Evolutionary conservation across 1,284 basidiomycete genomes (phyloP).

Genomic region (Leccinum olivaceoglutinosum): DNA sequence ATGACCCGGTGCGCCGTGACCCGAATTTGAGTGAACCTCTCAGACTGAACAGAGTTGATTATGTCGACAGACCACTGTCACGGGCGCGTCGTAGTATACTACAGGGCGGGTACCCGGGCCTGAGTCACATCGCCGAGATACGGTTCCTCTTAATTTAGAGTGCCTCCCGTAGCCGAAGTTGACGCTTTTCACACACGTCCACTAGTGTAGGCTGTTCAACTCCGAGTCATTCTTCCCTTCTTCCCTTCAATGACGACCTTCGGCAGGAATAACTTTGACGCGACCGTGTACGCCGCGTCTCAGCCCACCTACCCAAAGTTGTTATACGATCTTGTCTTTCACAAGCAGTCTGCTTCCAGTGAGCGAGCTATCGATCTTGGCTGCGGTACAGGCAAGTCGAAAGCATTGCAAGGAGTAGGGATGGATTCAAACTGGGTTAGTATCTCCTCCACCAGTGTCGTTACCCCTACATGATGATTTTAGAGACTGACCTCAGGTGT

Average conservation of each 20-base stretch:
- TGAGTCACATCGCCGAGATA: no score
- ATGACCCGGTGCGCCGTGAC: background rate
- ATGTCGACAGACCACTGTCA: no score
- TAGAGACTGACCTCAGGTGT: background rate
- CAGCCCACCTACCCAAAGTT: constrained; percentile 64
- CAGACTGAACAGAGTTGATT: no score
- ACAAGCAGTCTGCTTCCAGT: constrained; percentile 38
- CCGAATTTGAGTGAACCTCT: no score
- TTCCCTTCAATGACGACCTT: constrained; percentile 8
- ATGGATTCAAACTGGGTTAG: constrained; percentile 71
- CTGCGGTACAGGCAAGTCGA: constrained; percentile 62
- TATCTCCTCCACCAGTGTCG: background rate
- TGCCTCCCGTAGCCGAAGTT: background rate
- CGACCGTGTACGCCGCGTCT: constrained; percentile 51
- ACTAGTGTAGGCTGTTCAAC: background rate
- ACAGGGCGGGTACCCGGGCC: no score
- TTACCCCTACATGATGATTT: background rate
- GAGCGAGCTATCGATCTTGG: constrained; percentile 69
- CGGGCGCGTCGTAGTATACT: no score
- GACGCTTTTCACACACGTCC: background rate
- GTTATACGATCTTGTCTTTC: constrained; percentile 59
- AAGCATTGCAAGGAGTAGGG: background rate
- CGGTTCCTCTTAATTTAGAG: no score
- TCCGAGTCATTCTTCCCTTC: background rate
- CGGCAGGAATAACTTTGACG: constrained; percentile 36